These are phyloP conservation scores for Laguncularia racemosa DNA, from an alignment of 345 rosid genomes.

Conservation along the genomic window DNA sequence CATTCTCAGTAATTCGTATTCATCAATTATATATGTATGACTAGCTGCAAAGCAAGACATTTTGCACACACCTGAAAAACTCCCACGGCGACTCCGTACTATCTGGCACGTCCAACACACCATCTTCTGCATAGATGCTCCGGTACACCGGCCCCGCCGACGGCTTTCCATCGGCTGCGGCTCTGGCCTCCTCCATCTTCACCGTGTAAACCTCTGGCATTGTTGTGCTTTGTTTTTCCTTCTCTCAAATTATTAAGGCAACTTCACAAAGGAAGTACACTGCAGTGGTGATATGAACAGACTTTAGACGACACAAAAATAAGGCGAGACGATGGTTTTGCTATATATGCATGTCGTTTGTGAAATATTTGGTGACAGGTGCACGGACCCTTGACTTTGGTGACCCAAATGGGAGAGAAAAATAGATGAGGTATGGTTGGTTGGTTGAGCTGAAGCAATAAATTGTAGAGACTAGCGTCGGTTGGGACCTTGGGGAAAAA, in stretches of 20 bases:
- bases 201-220: conserved; percentile 44
- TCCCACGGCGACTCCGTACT: conserved; percentile 84
- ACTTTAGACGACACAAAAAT: too few relatives aligned
- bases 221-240: not conserved
- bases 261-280: not conserved
- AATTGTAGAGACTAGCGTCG: conserved; percentile 1
- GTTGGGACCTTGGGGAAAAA: too few relatives aligned
- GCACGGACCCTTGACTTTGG: conserved; percentile 1
- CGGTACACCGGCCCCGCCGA: conserved; percentile 84
- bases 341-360: not conserved
- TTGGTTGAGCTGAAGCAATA: conserved; percentile 20
- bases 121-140: conserved; percentile 69
- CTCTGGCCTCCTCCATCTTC: conserved; percentile 63
- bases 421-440: not conserved
- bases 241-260: not conserved
- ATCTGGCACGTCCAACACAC: conserved; percentile 49
- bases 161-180: conserved; percentile 38
- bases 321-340: too few relatives aligned
- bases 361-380: not conserved
- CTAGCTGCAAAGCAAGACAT: not conserved
- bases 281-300: too few relatives aligned
- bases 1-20: not conserved
- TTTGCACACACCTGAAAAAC: conserved; percentile 48
- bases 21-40: not conserved
- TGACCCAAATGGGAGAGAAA: not conserved